Base-by-base conservation (phyloP, 2,329 filamentous ascomycete genomes). In the Endoconidiophora polonica region DNA sequence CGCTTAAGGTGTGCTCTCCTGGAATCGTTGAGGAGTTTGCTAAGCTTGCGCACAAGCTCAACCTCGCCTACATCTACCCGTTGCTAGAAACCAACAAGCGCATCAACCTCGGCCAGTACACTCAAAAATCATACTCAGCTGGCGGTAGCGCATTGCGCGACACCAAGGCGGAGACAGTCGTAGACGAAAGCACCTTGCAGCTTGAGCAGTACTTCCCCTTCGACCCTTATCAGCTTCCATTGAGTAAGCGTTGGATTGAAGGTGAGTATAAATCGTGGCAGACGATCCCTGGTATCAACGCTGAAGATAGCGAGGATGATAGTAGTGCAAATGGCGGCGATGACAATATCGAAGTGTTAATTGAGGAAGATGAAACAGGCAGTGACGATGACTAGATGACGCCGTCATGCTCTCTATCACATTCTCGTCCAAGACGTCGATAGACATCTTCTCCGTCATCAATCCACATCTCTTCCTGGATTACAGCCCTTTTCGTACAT, bases 181-280 rank as follows among this genome's bases (percentile, higher is more conserved):
- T 41, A 14, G 83, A 84, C 52, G 86, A 94, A 57, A 79, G 81
- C 55, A 82, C 79, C 59, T 81, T 90, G 59, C 82, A 94, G 63
- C 73, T 98, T 1, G 88, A 96, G 57, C 84, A 87, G 0, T 95
- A 94, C 63, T 98, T 96, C 60, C 91, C 91, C 0, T 98, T 98
- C 59, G 91, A 98, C 61, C 93, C 93, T 2, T 98, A 96, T 63
- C 83, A 90, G 59, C 69, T 98, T 46, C 88, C 88, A 0, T 71
- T 79, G 57, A 95, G 88, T 63, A 86, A 84, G 64, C 74, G 79
- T 53, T 96, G 91, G 93, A 67, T 98, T 10, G 82, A 87, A 55
- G 73, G 76, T 18, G 83, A 93, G 60, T 95, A 94, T 60, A 73
- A 90, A 26, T 72, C 80, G 46, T 95, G 86, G 84, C 76, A 77